Percentiles rank a stretch among this genome's conserved stretches.
phyloP scores from a whole-genome alignment of 305 asterid genomes.

The Rubia occidens region DNA sequence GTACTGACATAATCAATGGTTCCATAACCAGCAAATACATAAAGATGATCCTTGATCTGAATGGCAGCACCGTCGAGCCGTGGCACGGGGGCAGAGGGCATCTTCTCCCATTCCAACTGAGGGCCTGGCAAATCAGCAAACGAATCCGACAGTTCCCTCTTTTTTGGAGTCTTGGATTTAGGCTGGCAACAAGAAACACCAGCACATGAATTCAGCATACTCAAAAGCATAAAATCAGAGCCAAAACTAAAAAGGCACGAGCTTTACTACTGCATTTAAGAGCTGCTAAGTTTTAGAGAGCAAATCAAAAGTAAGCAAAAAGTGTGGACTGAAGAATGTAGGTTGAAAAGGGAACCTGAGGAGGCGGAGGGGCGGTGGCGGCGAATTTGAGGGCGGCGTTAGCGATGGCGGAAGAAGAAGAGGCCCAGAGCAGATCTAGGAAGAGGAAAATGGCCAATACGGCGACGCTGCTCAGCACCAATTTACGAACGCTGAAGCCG shows the following conservation, averaged over 20 bases:
- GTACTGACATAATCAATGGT: slow-evolving; percentile 69
- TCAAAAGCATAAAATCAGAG: not conserved
- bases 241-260: not conserved
- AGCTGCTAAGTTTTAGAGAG: not conserved
- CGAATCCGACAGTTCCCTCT: slow-evolving; percentile 66
- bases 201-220: not conserved
- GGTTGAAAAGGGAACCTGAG: not conserved
- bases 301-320: too few relatives aligned
- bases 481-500: not conserved
- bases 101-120: slow-evolving; percentile 72
- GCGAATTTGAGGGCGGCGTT: slow-evolving; percentile 4
- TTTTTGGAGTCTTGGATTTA: slow-evolving; percentile 14
- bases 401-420: slow-evolving; percentile 40
- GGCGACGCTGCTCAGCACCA: slow-evolving; percentile 40
- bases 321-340: not conserved
- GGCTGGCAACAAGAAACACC: slow-evolving; percentile 10
- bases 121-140: slow-evolving; percentile 92
- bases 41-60: slow-evolving; percentile 74
- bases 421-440: slow-evolving; percentile 75
- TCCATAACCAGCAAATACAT: slow-evolving; percentile 93
- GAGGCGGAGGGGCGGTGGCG: slow-evolving; percentile 3
- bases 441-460: slow-evolving; percentile 51
- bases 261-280: not conserved
- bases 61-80: slow-evolving; percentile 94
- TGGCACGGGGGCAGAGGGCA: slow-evolving; percentile 82